Base-by-base conservation (phyloP, 176 grass and related monocot genomes). In the maize (Zea mays) region DNA sequence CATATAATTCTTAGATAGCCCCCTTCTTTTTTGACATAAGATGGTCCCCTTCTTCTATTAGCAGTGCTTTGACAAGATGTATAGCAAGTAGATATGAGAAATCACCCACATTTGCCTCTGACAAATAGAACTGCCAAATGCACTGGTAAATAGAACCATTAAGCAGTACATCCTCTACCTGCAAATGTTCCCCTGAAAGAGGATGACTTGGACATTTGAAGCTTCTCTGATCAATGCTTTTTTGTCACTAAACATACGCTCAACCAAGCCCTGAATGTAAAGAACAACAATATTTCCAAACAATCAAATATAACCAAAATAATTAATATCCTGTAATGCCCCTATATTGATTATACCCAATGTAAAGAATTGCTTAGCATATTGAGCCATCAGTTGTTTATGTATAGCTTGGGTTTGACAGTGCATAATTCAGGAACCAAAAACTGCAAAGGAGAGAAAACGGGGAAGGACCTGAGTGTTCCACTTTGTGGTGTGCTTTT, bases 51-150 rank as follows among this genome's bases (percentile, higher is more conserved):
- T 94, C 86, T 71, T 57, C 69, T 82, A 94, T 90, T 21, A 89
- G 87, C 55, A 94, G 65, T 82, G 85, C 67, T 94, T 94, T 98
- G 41, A 90, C 85, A 90, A 98, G 80, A 72, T 94, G 69, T 21
- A 44, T 17, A 71, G 66, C 8, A 80, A 74, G 27, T 51, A 51
- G 27, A 27, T 51, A 60, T 39, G 51, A 14, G 36, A 69, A 33
- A 75, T 72, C 49, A 66, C 75, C 20, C 15, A 56, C 49, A 74
- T 57, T 52, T 37, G 19, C 12, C 48, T 55, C 36, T 79, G 39
- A 62, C 10, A 82, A 82, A 83, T 52, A 58, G 48, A 56, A 52
- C 4, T 58, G 37, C 5, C 19, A 33, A 69, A 41, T 41, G 40
- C 40, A 5, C 40, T 41, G 40, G 50, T 27, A 82, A 81, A 82